These are phyloP conservation scores for Candida odintsovae DNA, from an alignment of 805 yeast genomes.

Conservation along the genomic window DNA sequence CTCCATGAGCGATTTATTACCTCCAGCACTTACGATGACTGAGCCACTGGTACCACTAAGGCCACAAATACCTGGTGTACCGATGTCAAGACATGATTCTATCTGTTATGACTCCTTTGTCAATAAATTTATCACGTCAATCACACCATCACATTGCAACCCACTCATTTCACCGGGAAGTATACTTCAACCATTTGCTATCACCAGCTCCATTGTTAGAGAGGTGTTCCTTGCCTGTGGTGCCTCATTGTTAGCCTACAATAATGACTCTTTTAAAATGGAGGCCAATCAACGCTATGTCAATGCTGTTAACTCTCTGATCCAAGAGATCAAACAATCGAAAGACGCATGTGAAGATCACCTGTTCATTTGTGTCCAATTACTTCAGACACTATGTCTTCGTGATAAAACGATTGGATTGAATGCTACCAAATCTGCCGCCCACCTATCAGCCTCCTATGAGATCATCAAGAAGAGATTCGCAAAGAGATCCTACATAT, in stretches of 20 bases:
- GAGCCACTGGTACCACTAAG: background rate
- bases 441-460: constrained; percentile 22
- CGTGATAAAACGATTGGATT: constrained; percentile 22
- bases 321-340: constrained; percentile 16
- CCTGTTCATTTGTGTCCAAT: constrained; percentile 21
- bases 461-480: constrained; percentile 22
- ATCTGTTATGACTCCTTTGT: constrained; percentile 19
- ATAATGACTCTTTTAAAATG: constrained; percentile 12
- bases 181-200: constrained; percentile 16
- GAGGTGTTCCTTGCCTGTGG: constrained; percentile 23
- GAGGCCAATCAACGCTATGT: constrained; percentile 17
- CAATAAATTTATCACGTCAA: constrained; percentile 16
- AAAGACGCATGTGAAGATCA: constrained; percentile 20
- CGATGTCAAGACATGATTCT: constrained; percentile 12
- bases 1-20: background rate
- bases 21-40: background rate
- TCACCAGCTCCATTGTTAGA: constrained; percentile 12
- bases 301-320: constrained; percentile 13
- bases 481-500: constrained; percentile 2
- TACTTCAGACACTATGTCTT: constrained; percentile 21
- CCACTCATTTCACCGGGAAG: constrained; percentile 15
- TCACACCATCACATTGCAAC: constrained; percentile 20
- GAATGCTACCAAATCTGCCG: constrained; percentile 22
- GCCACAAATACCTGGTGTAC: constrained; percentile 10
- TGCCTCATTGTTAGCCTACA: constrained; percentile 19